Evolutionary conservation across 2,329 filamentous ascomycete genomes (phyloP), one percentile per base, ranked within the genome.

Genomic region (Fonsecaea pugnacius): DNA sequence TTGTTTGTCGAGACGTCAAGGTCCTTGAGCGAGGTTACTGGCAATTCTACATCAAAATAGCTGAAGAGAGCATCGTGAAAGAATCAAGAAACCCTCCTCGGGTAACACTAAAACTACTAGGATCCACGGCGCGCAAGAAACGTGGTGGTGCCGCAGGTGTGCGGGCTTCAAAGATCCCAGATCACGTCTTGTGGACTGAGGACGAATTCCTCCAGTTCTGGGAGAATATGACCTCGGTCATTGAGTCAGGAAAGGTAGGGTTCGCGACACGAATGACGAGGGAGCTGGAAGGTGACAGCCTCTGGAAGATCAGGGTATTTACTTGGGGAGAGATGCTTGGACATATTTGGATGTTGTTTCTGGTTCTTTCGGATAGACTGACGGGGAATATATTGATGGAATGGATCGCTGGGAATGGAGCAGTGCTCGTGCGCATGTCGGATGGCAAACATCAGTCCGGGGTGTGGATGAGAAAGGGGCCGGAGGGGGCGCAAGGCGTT

Each of bases 11-110:
- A 3, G 72, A 75, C 0, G 76, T 89, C 1, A 76, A 82, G 2
- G 76, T 77, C 0, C 84, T 89, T 40, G 92, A 96, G 74, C 83
- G 93, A 16, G 93, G 92, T 0, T 87, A 90, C 75, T 97, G 93
- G 93, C 75, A 81, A 2, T 71, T 96, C 4, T 79, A 79, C 5
- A 83, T 87, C 16, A 85, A 86, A 55, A 78, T 96, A 36, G 78
- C 48, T 21, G 57, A 63, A 21, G 46, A 24, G 14, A 18, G 24
- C 21, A 30, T 33, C n/a, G 55, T 43, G 57, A 50, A 57, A 60
- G 51, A 33, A 21, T 53, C 51, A 21, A 30, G 79, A 82, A 54
- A 70, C 71, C 27, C 7, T 27, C 73, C 70, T 69, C 36, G 75
- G 73, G 33, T 21, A 33, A 16, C 16, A 38, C 24, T 61, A 43